Evolutionary conservation across 495 filamentous ascomycete genomes (phyloP), one percentile per base, ranked within the genome.

Genomic region (Zalerion maritima): DNA sequence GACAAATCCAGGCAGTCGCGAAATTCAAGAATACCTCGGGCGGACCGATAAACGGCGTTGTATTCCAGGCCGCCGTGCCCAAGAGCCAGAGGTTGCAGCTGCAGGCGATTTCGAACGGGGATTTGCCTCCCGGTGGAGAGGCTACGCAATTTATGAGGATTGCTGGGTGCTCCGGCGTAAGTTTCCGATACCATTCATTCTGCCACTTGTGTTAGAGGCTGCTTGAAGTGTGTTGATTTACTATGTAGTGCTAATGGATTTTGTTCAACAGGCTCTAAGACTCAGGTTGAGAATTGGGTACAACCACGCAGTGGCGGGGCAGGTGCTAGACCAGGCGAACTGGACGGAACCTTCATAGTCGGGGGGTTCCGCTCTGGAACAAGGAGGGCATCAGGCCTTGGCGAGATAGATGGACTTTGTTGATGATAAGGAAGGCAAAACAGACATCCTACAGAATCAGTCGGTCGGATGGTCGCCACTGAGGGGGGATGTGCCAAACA

Each of bases 1-100:
- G 70, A 18, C 62, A 61, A 4, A 62, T 81, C 10, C 83, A 92
- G 45, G 74, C 92, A 6, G 57, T 78, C 16, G 81, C 83, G 11
- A 72, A 79, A 4, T 94, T 97, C 67, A 62, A 64, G 9, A 96
- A 94, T 48, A 63, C 55, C 1, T 76, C 73, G 9, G 69, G 67
- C 30, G 71, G 74, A 28, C 45, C 53, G n/a, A 64, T 96, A 26
- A 64, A 71, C 10, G 67, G 58, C 19, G 79, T 94, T 11, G 75
- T 74, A 4, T 47, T 97, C 29, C 91, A 96, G 52, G 91, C 86
- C 26, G 89, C 89, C 3, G 89, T 96, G 36, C 91, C 89, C 4
- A 94, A 94, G 59, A 83, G 75, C 20, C 91, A 96, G 54, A 87
- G 81, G 44, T 50, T 97, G 36, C 81, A 92, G 50, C 58, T 97